Evolutionary conservation across 805 yeast species (phyloP).

Genomic region (Yarrowia sp.): DNA sequence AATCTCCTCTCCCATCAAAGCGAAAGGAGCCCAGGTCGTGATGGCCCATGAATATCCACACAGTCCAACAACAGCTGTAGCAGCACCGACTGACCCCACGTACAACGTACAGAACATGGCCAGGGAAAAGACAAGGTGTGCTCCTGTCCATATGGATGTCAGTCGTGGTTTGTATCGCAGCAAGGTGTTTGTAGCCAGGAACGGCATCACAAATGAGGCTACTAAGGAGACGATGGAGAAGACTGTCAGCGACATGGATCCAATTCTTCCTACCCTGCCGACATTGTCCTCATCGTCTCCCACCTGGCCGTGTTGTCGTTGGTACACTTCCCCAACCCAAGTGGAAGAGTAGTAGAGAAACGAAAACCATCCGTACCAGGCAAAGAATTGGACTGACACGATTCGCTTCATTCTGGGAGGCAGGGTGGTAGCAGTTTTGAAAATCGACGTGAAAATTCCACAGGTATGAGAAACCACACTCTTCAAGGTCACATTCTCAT

Average conservation of each 20-base stretch:
- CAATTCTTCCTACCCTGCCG: slow-evolving; percentile 37
- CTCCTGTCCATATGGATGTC: slow-evolving; percentile 27
- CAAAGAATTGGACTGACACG: slow-evolving; percentile 57
- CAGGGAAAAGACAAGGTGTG: slow-evolving; percentile 52
- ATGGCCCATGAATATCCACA: slow-evolving; percentile 65
- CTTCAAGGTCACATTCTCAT: background rate
- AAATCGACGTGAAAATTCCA: slow-evolving; percentile 26
- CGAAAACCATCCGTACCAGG: slow-evolving; percentile 70
- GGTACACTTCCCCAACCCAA: slow-evolving; percentile 60
- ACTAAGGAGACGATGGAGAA: slow-evolving; percentile 49
- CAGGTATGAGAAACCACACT: background rate
- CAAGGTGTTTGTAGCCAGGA: background rate
- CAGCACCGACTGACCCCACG: slow-evolving; percentile 43
- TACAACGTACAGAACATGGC: slow-evolving; percentile 49
- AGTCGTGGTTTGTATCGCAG: background rate
- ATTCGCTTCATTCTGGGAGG: slow-evolving; percentile 52
- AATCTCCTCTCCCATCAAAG: slow-evolving; percentile 51
- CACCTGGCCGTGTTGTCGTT: slow-evolving; percentile 34
- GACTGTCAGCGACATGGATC: slow-evolving; percentile 38
- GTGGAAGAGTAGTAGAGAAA: slow-evolving; percentile 64
- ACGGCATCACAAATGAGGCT: slow-evolving; percentile 34
- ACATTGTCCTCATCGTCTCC: slow-evolving; percentile 36
- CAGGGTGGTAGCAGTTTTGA: slow-evolving; percentile 32
- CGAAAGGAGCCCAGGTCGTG: slow-evolving; percentile 68
- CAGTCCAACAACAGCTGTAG: slow-evolving; percentile 49